phyloP scores from a whole-genome alignment of 1,139 yeast genomes.

The Geotrichum fermentans region DNA sequence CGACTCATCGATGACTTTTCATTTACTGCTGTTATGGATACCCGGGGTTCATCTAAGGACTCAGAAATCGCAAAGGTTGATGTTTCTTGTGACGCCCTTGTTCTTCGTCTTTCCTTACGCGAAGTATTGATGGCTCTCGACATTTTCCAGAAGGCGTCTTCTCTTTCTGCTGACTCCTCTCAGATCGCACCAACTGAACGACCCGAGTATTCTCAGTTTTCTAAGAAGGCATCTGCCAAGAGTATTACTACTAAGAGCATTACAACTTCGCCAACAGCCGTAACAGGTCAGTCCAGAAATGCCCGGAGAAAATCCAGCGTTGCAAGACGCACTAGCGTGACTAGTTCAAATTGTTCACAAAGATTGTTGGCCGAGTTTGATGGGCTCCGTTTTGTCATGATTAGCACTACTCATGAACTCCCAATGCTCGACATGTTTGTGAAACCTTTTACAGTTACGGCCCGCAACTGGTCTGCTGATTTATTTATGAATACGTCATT shows the following conservation, averaged over 20 bases:
- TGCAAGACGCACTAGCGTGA: not conserved
- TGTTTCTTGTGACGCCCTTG: constrained; percentile 70
- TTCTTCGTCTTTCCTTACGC: constrained; percentile 75
- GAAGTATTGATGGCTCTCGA: constrained; percentile 77
- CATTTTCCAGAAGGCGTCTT: constrained; percentile 66
- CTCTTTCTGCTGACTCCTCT: constrained; percentile 13
- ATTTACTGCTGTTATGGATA: constrained; percentile 66
- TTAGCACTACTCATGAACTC: constrained; percentile 90
- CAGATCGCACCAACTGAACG: not conserved
- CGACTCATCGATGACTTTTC: constrained; percentile 88
- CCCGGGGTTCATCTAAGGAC: constrained; percentile 55
- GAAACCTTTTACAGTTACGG: constrained; percentile 64
- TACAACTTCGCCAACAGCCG: constrained; percentile 15
- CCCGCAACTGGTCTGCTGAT: constrained; percentile 87
- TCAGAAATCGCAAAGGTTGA: constrained; percentile 59
- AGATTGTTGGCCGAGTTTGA: constrained; percentile 63
- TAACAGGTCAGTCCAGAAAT: constrained; percentile 6
- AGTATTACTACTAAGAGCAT: not conserved
- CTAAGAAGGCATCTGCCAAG: constrained; percentile 17
- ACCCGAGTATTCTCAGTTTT: constrained; percentile 25
- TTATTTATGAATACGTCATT: constrained; percentile 57
- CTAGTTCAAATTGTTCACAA: constrained; percentile 53
- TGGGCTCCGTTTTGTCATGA: constrained; percentile 78
- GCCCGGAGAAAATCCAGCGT: constrained; percentile 3
- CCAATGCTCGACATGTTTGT: constrained; percentile 82